phyloP scores from a whole-genome alignment of 257 asterid species.

The Misopates orontium region DNA sequence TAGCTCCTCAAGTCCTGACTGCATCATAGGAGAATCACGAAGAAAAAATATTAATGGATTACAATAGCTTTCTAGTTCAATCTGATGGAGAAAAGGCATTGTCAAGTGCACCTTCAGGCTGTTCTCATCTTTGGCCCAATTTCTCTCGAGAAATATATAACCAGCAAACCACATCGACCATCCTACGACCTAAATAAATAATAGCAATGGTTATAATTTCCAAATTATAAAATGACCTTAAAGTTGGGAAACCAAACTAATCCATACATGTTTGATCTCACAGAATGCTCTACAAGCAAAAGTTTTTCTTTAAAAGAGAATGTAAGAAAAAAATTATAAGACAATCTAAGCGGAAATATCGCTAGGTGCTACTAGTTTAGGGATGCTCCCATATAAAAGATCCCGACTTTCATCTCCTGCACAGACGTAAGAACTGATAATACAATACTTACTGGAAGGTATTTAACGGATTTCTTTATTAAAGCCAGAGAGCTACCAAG shows the following conservation, averaged over 20 bases:
- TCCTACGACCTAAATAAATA: slow-evolving; percentile 63
- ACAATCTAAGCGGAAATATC: no score
- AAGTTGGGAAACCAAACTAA: no score
- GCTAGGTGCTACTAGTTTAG: no score
- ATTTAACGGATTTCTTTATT: slow-evolving; percentile 51
- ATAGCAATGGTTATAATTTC: slow-evolving; percentile 22
- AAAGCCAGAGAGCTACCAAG: slow-evolving; percentile 71
- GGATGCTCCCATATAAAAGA: no score
- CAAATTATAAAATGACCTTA: no score
- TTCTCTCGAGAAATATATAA: slow-evolving; percentile 63
- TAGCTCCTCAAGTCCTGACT: slow-evolving; percentile 58
- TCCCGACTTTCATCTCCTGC: slow-evolving; percentile 1
- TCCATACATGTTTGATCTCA: no score
- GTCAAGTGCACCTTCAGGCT: slow-evolving; percentile 53
- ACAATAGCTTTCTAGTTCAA: slow-evolving; percentile 17
- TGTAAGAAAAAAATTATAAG: no score
- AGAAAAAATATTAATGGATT: slow-evolving; percentile 21
- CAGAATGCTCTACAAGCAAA: no score
- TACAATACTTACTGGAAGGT: slow-evolving; percentile 63
- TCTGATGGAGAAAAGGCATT: slow-evolving; percentile 15
- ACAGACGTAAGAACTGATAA: neutral
- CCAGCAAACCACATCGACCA: slow-evolving; percentile 90
- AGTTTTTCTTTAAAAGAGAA: no score
- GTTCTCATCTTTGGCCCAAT: slow-evolving; percentile 72
- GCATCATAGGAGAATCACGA: slow-evolving; percentile 37